Evolutionary conservation across 495 filamentous ascomycete species (phyloP), one percentile per base, ranked within the genome.

Genomic region (Aspergillus campestris): DNA sequence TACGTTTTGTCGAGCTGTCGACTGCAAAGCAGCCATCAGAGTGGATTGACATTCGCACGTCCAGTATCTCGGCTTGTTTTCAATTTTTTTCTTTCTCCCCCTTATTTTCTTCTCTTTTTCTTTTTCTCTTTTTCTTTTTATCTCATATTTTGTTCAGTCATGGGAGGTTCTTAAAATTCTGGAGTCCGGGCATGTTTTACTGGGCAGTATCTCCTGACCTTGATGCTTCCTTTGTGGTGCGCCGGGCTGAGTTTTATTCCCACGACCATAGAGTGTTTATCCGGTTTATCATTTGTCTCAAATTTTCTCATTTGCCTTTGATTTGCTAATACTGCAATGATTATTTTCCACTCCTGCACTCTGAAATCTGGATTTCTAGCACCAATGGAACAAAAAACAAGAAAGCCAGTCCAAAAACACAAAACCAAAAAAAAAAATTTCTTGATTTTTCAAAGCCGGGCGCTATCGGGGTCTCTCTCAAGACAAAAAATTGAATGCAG

Each of bases 141-240:
- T 42, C 49, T 34, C 40, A 31, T 37, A 44, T 44, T 51, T 46
- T 54, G 58, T 51, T 57, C 38, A 52, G 44, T 64, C 58, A 56
- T 57, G 59, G 60, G 56, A 48, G 57, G 58, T 56, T 56, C 45
- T 32, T 51, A 66, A 70, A 67, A 55, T 56, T 60, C 53, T 59
- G 65, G 67, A 65, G 65, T 69, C 58, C 62, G 56, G 65, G 49
- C 59, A 57, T 66, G 54, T 61, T 65, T 64, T 62, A 58, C 55
- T 52, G 60, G 60, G 58, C 52, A 67, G 60, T 61, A 52, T 65
- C 52, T 58, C 47, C 47, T 48, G 36, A 31, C 50, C 59, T 58
- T 53, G 50, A 63, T 63, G 57, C 59, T 62, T 63, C 55, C 54
- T 65, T 57, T 46, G 49, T 53, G 53, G 58, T 59, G 50, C 51